Percentiles rank a stretch among this genome's conserved stretches.
phyloP scores from a whole-genome alignment of 2,329 filamentous ascomycete genomes.

The Colletotrichum gloeosporioides region DNA sequence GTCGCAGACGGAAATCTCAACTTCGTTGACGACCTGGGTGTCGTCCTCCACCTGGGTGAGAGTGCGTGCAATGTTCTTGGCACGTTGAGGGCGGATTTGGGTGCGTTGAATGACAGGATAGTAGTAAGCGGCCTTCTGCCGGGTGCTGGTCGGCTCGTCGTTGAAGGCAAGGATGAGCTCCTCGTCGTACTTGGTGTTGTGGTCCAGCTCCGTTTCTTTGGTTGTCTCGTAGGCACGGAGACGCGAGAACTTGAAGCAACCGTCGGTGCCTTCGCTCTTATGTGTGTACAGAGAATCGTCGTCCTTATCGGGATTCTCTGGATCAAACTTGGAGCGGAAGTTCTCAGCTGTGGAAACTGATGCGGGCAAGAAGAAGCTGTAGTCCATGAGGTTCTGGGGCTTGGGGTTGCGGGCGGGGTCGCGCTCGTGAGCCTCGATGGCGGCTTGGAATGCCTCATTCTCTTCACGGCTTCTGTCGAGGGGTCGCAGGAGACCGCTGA shows the following conservation, averaged over 20 bases:
- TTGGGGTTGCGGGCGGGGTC: slow-evolving; percentile 62
- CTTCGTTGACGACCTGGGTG: slow-evolving; percentile 59
- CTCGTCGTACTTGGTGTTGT: slow-evolving; percentile 66
- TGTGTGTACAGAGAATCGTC: slow-evolving; percentile 61
- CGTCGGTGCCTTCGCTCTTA: slow-evolving; percentile 46
- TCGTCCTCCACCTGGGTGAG: slow-evolving; percentile 50
- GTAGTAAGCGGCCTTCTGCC: slow-evolving; percentile 67
- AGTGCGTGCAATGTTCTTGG: slow-evolving; percentile 65
- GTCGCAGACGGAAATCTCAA: slow-evolving; percentile 61
- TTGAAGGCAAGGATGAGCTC: slow-evolving; percentile 67
- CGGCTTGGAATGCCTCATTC: slow-evolving; percentile 54
- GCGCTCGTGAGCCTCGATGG: slow-evolving; percentile 58
- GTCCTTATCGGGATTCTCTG: slow-evolving; percentile 59
- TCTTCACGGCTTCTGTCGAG: slow-evolving; percentile 61
- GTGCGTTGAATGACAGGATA: slow-evolving; percentile 72
- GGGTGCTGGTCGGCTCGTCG: slow-evolving; percentile 48
- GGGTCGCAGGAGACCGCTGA: slow-evolving; percentile 66
- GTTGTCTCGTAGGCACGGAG: slow-evolving; percentile 70
- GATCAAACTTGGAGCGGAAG: slow-evolving; percentile 67
- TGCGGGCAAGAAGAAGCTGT: slow-evolving; percentile 69
- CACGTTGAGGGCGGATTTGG: slow-evolving; percentile 66
- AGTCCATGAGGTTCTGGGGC: slow-evolving; percentile 65
- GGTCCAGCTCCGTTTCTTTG: slow-evolving; percentile 60
- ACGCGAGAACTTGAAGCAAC: slow-evolving; percentile 66
- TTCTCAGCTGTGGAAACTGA: slow-evolving; percentile 50